Base-by-base conservation (phyloP, 768 basidiomycete genomes). In the Pleurotus giganteus region DNA sequence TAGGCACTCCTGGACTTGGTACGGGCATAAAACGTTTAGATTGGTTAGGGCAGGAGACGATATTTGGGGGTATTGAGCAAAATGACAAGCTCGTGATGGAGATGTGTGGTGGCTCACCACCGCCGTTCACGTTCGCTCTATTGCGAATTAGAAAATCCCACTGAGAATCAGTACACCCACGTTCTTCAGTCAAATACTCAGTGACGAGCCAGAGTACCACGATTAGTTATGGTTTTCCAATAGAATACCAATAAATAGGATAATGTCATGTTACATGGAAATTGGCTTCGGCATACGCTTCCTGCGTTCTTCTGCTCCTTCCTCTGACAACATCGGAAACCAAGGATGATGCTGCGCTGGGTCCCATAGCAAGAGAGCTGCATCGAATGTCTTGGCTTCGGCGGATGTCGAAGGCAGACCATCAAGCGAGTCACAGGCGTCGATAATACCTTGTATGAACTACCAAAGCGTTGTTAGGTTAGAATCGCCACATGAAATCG, bases 21-120 rank as follows among this genome's bases (percentile, higher is more conserved):
- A 74, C 78, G 46, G 83, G 83, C 6, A 73, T 91, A 66, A 79
- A 82, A 58, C 71, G 84, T 47, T 69, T 87, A 49, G 90, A 92
- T 62, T 91, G 81, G 72, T 71, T 92, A 26, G 74, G 81, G 6
- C 65, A 71, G 47, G 65, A 79, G 50, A 81, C 82, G 28, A 76
- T 80, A 67, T 91, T 82, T 59, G 88, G 83, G 1, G 90, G 90
- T 4, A 65, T 91, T 28, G 70, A 69, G 52, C 26, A 63, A 12
- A 78, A 83, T 61, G 77, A 81, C 7, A 53, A 63, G 8, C 61
- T 74, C 24, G 73, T 84, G 45, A 67, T 63, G 62, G 72, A 72
- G 15, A 59, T 77, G 2, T 77, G 77, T 55, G 78, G 76, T 43
- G 81, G 29, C n/a, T 13, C 17, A 7, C 26, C 9, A 9, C 28